Conservation (phyloP, 2,329 filamentous ascomycete genomes). For the Nigrospora oryzae region DNA sequence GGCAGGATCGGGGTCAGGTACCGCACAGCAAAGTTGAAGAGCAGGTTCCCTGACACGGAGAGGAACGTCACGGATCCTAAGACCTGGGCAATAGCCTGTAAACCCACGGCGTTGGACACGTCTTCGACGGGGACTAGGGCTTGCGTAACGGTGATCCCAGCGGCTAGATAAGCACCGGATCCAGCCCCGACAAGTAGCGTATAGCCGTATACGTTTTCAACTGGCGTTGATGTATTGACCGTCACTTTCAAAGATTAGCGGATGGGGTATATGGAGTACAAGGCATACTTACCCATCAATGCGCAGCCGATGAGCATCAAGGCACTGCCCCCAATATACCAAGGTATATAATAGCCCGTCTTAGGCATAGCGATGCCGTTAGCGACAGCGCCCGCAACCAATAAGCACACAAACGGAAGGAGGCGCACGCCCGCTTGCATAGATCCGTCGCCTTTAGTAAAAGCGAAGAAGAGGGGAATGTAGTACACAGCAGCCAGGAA, state of each 20-base stretch:
- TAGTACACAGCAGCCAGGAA: slow-evolving; percentile 27
- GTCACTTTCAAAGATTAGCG: slow-evolving; percentile 9
- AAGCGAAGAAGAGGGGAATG: slow-evolving; percentile 39
- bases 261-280: not conserved
- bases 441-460: slow-evolving; percentile 27
- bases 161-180: slow-evolving; percentile 25
- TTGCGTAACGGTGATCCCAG: slow-evolving; percentile 26
- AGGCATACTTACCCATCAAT: slow-evolving; percentile 18
- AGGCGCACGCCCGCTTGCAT: slow-evolving; percentile 26
- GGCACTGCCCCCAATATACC: slow-evolving; percentile 24
- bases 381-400: slow-evolving; percentile 24
- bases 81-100: slow-evolving; percentile 17
- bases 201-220: slow-evolving; percentile 22
- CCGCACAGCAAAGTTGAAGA: too few relatives aligned
- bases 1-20: too few relatives aligned
- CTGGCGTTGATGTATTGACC: slow-evolving; percentile 14
- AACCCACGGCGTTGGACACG: slow-evolving; percentile 22
- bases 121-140: slow-evolving; percentile 19
- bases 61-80: too few relatives aligned
- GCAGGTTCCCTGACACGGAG: too few relatives aligned
- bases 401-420: slow-evolving; percentile 27
- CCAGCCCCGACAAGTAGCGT: slow-evolving; percentile 30
- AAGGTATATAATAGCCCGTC: slow-evolving; percentile 26
- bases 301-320: slow-evolving; percentile 22
- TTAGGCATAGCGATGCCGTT: slow-evolving; percentile 25